These are phyloP conservation scores for Tuber indicum DNA, from an alignment of 495 filamentous ascomycete species.

Conservation along the genomic window DNA sequence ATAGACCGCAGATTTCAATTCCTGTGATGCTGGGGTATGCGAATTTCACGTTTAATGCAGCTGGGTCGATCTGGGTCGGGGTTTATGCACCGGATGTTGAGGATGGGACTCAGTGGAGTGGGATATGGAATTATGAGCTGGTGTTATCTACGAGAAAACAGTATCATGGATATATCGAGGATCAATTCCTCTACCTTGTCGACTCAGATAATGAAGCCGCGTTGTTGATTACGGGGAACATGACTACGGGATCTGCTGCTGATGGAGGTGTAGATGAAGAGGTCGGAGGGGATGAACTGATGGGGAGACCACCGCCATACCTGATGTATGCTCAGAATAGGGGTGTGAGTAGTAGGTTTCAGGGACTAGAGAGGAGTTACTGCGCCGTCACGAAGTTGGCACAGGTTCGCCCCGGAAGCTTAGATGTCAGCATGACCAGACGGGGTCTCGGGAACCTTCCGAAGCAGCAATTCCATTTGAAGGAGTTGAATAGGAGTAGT, in stretches of 20 bases:
- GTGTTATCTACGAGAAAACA: constrained; percentile 71
- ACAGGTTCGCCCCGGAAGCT: constrained; percentile 50
- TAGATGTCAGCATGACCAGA: constrained; percentile 60
- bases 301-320: constrained; percentile 54
- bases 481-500: constrained; percentile 61
- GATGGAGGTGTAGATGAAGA: constrained; percentile 36
- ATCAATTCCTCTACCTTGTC: constrained; percentile 58
- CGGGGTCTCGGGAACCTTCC: constrained; percentile 57
- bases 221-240: constrained; percentile 66
- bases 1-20: constrained; percentile 47
- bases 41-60: constrained; percentile 50
- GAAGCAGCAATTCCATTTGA: constrained; percentile 80
- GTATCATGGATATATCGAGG: constrained; percentile 57
- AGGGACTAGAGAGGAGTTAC: constrained; percentile 65
- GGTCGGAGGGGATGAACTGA: constrained; percentile 13
- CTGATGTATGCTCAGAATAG: constrained; percentile 69
- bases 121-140: constrained; percentile 66
- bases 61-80: constrained; percentile 63
- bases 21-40: constrained; percentile 57
- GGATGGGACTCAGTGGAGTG: constrained; percentile 26
- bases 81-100: constrained; percentile 61
- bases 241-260: constrained; percentile 49
- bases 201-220: constrained; percentile 75
- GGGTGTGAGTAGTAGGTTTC: constrained; percentile 42
- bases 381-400: constrained; percentile 63